Evolutionary conservation across 2,329 filamentous ascomycete genomes (phyloP).

Genomic region (Cylindrodendrum hubeiense): DNA sequence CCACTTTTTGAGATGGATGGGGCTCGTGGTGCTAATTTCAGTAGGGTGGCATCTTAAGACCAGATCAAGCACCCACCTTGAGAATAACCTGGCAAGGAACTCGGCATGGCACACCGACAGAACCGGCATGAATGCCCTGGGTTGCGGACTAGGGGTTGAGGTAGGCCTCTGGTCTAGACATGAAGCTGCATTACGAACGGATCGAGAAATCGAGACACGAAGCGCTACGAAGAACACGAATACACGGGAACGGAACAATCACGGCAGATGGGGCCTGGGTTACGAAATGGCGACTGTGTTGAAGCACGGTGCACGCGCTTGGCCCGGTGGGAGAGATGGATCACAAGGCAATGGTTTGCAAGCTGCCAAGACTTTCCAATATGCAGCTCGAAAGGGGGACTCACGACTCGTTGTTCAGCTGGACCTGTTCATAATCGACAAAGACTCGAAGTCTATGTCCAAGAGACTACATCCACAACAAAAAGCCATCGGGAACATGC

Average conservation of each 20-base stretch:
- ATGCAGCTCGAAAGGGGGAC: background rate
- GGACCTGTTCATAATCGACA: background rate
- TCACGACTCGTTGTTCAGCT: background rate
- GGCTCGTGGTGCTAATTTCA: slow-evolving; percentile 1
- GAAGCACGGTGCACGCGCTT: background rate
- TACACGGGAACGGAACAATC: background rate
- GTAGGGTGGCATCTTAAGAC: background rate
- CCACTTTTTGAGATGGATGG: background rate
- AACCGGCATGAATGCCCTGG: no score
- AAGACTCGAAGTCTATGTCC: background rate
- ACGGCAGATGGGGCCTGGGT: background rate
- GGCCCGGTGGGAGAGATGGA: background rate
- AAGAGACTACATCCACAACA: background rate
- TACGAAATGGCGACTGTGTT: background rate
- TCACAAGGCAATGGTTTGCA: background rate
- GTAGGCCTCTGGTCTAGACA: no score
- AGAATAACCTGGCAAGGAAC: background rate
- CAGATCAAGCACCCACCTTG: background rate
- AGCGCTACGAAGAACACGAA: background rate
- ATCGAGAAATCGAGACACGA: background rate
- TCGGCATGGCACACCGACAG: background rate
- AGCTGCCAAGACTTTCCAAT: background rate
- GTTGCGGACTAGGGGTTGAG: background rate
- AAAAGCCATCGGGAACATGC: background rate
- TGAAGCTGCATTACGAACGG: background rate